These are phyloP conservation scores for Polygonum aviculare DNA, from an alignment of 148 eudicot species.

Conservation along the genomic window DNA sequence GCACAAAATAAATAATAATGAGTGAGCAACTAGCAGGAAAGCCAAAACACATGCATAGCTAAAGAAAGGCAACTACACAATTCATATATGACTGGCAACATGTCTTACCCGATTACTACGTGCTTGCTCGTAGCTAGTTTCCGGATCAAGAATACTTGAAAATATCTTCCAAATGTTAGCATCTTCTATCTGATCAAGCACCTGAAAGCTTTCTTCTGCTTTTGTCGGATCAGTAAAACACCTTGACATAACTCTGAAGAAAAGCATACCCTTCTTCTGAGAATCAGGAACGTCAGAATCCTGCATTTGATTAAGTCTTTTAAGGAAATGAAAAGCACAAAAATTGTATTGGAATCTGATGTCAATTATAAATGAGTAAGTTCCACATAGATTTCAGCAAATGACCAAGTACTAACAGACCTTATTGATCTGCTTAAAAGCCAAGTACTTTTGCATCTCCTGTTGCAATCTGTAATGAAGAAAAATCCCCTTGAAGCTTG, in stretches of 20 bases:
- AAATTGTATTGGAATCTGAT: slow-evolving; percentile 3
- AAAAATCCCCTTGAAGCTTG: slow-evolving; percentile 23
- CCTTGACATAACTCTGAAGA: slow-evolving; percentile 78
- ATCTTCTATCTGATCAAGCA: slow-evolving; percentile 91
- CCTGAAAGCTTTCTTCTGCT: slow-evolving; percentile 74
- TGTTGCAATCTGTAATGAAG: slow-evolving; percentile 70
- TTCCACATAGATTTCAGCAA: not conserved
- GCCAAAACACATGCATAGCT: not conserved
- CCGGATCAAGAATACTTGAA: slow-evolving; percentile 51
- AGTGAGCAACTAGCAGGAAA: not conserved
- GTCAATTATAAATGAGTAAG: not conserved
- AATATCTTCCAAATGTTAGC: slow-evolving; percentile 74
- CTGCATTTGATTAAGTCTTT: slow-evolving; percentile 30
- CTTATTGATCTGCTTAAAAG: slow-evolving; percentile 75
- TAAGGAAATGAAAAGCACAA: not conserved
- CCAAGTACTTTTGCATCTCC: slow-evolving; percentile 90
- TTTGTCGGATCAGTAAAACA: slow-evolving; percentile 72
- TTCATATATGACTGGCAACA: not conserved
- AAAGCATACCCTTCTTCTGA: slow-evolving; percentile 53
- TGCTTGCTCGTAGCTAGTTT: slow-evolving; percentile 51
- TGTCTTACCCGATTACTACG: slow-evolving; percentile 51
- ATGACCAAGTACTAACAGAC: slow-evolving; percentile 21
- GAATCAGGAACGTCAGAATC: slow-evolving; percentile 56
- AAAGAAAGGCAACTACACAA: not conserved
- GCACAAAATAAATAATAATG: not conserved